Percentiles rank a stretch among this genome's conserved stretches.
These are phyloP conservation scores for Mrakia frigida DNA, from an alignment of 768 basidiomycete species.

Conservation along the genomic window DNA sequence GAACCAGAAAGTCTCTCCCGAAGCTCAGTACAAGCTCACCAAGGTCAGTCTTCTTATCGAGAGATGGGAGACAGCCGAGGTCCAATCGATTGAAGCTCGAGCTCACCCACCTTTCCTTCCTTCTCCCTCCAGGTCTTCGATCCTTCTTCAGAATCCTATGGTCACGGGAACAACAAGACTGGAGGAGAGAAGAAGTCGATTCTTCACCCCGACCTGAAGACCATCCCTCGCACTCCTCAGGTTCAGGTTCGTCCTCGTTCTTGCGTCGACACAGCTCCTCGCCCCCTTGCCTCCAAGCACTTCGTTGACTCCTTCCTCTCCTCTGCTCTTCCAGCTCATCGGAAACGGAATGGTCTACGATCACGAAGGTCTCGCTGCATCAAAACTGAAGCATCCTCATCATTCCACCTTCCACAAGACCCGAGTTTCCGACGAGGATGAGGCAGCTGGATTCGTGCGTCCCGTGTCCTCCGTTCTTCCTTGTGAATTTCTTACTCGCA, in stretches of 20 bases:
- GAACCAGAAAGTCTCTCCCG: constrained; percentile 61
- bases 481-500: background rate
- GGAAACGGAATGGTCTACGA: constrained; percentile 76
- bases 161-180: constrained; percentile 85
- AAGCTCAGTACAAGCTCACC: constrained; percentile 77
- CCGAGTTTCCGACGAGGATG: constrained; percentile 64
- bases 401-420: constrained; percentile 86
- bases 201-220: constrained; percentile 83
- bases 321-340: constrained; percentile 54
- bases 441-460: constrained; percentile 58
- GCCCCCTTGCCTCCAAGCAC: too few relatives aligned
- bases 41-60: constrained; percentile 54
- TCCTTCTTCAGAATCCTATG: constrained; percentile 53
- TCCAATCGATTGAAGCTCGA: background rate
- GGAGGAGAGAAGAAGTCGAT: constrained; percentile 68
- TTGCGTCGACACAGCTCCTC: background rate
- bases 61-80: background rate
- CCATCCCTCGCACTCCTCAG: constrained; percentile 78
- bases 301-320: background rate
- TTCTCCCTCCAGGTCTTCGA: background rate
- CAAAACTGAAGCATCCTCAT: constrained; percentile 75
- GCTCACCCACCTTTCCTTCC: background rate
- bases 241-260: constrained; percentile 53
- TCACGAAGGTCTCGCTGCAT: constrained; percentile 71
- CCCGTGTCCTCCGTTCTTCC: background rate